Conservation (phyloP, 345 rosid species). For the Gossypioides kirkii region DNA sequence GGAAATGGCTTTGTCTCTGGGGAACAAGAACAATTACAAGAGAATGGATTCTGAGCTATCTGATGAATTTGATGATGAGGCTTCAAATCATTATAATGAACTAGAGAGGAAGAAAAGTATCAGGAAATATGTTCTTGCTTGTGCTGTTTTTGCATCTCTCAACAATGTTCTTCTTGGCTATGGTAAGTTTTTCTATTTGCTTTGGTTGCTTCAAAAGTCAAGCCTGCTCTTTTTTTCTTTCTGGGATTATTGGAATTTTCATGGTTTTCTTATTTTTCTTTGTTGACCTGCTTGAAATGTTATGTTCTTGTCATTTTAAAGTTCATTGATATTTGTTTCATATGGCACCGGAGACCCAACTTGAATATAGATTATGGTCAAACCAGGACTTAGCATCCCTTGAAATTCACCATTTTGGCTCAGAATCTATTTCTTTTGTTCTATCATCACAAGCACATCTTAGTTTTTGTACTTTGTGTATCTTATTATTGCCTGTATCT, state of each 20-base stretch:
- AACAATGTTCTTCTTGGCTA: slow-evolving; percentile 92
- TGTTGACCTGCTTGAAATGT: not conserved
- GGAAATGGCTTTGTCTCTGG: slow-evolving; percentile 37
- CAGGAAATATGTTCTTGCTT: slow-evolving; percentile 61
- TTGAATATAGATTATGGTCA: too few species aligned
- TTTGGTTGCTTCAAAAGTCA: not conserved
- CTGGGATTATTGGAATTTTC: slow-evolving; percentile 7
- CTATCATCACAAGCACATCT: not conserved
- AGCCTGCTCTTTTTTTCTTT: not conserved
- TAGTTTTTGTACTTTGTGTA: not conserved
- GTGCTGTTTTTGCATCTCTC: slow-evolving; percentile 84
- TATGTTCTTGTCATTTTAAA: too few species aligned
- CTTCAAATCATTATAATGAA: slow-evolving; percentile 22
- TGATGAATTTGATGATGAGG: slow-evolving; percentile 31
- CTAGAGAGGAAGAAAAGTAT: slow-evolving; percentile 33
- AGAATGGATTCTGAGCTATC: slow-evolving; percentile 58
- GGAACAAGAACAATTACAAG: slow-evolving; percentile 64
- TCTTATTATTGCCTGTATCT: not conserved
- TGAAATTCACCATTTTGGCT: not conserved
- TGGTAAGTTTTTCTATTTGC: slow-evolving; percentile 36
- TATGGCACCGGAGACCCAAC: too few species aligned
- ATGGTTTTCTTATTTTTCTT: slow-evolving; percentile 2
- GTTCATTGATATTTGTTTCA: too few species aligned
- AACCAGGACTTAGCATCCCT: not conserved
- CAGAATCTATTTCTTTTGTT: not conserved